These are phyloP conservation scores for Trichoderma koningii DNA, from an alignment of 2,329 filamentous ascomycete genomes.

Conservation along the genomic window DNA sequence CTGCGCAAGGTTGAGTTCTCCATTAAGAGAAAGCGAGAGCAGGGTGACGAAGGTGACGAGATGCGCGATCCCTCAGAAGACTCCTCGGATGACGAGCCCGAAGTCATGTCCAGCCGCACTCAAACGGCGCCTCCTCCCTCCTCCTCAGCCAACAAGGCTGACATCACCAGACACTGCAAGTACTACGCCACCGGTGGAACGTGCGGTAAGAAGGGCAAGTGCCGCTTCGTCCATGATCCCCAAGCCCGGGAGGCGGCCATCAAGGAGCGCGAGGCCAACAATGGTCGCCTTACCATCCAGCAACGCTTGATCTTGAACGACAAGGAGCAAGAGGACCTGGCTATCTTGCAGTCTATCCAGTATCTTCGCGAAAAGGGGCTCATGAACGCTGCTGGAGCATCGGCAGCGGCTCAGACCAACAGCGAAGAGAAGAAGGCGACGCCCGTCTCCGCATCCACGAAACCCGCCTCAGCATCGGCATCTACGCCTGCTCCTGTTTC, in stretches of 20 bases:
- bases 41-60: slow-evolving; percentile 67
- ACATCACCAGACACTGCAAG: slow-evolving; percentile 68
- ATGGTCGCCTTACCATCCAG: slow-evolving; percentile 65
- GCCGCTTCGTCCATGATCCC: slow-evolving; percentile 69
- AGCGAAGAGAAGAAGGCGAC: slow-evolving; percentile 30
- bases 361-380: slow-evolving; percentile 64
- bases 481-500: slow-evolving; percentile 7
- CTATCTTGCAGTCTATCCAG: slow-evolving; percentile 66
- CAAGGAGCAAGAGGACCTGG: slow-evolving; percentile 67
- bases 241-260: slow-evolving; percentile 64
- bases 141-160: slow-evolving; percentile 57
- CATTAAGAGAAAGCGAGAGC: slow-evolving; percentile 68
- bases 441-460: not conserved
- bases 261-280: slow-evolving; percentile 64
- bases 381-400: slow-evolving; percentile 40
- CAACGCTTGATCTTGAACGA: slow-evolving; percentile 68
- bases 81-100: slow-evolving; percentile 61
- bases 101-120: slow-evolving; percentile 56
- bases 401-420: slow-evolving; percentile 27
- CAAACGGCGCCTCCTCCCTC: slow-evolving; percentile 40
- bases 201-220: slow-evolving; percentile 74
- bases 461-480: not conserved
- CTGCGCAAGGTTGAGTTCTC: slow-evolving; percentile 71
- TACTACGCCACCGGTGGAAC: slow-evolving; percentile 69
- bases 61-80: slow-evolving; percentile 58